phyloP scores from a whole-genome alignment of 352 stramenopile species.

The Aphanomyces cochlioides region DNA sequence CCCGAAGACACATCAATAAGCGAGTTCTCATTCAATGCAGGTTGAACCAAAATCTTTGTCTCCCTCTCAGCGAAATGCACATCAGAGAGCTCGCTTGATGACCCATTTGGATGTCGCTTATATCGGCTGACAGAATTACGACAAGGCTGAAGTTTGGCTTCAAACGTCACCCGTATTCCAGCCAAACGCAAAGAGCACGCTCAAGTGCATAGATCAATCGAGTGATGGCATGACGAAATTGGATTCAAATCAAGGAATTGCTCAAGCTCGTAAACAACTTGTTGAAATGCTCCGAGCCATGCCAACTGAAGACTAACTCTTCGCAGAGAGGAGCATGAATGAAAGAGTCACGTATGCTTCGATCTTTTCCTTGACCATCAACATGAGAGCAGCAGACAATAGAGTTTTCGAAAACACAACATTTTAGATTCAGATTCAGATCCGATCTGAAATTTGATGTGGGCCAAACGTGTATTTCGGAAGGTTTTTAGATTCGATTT shows the following conservation, averaged over 20 bases:
- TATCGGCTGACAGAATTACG: slow-evolving; percentile 26
- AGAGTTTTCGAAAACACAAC: too few relatives aligned
- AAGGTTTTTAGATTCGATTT: slow-evolving; percentile 93
- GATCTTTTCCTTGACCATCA: slow-evolving; percentile 98
- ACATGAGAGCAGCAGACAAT: slow-evolving; percentile 93
- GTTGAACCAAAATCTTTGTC: slow-evolving; percentile 32
- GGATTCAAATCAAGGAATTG: slow-evolving; percentile 24
- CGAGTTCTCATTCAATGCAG: slow-evolving; percentile 7
- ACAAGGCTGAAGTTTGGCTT: slow-evolving; percentile 36
- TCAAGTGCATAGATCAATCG: slow-evolving; percentile 32
- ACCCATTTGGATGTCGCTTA: slow-evolving; percentile 31
- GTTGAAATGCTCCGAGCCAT: slow-evolving; percentile 13
- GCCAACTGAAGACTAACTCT: not conserved
- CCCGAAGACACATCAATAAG: not conserved
- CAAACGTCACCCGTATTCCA: slow-evolving; percentile 32
- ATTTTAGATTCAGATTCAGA: too few relatives aligned
- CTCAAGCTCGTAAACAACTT: not conserved
- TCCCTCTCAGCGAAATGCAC: not conserved
- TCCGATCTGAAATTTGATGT: too few relatives aligned
- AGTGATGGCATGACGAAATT: slow-evolving; percentile 22
- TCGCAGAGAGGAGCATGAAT: slow-evolving; percentile 48
- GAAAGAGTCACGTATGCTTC: slow-evolving; percentile 84
- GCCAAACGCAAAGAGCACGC: slow-evolving; percentile 17
- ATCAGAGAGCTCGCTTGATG: slow-evolving; percentile 19
- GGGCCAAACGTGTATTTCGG: too few relatives aligned